These are phyloP conservation scores for Boletus reticulatus DNA, from an alignment of 768 basidiomycete genomes.

Conservation along the genomic window DNA sequence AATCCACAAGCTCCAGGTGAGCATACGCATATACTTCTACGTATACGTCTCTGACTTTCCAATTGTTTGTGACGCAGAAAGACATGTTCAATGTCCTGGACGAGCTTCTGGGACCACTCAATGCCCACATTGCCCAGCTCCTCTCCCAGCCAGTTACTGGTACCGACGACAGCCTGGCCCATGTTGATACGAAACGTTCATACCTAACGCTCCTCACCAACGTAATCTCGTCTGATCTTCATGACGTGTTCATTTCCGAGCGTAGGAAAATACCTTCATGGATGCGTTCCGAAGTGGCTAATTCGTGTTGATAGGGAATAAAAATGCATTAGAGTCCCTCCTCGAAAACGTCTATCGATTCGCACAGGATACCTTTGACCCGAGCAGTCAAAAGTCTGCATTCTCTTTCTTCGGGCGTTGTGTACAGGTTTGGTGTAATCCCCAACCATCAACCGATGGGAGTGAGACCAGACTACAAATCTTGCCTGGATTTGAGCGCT, in stretches of 20 bases:
- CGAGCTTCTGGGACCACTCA: slow-evolving; percentile 84
- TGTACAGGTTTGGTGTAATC: slow-evolving; percentile 67
- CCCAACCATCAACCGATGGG: slow-evolving; percentile 33
- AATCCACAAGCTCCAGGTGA: slow-evolving; percentile 87
- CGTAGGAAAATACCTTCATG: slow-evolving; percentile 48
- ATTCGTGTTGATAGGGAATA: slow-evolving; percentile 49
- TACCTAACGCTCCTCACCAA: slow-evolving; percentile 82
- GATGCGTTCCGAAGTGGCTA: background rate
- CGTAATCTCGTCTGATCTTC: slow-evolving; percentile 78
- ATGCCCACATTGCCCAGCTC: slow-evolving; percentile 73
- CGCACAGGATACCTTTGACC: slow-evolving; percentile 75
- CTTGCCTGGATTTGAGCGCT: slow-evolving; percentile 89
- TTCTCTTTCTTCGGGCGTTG: slow-evolving; percentile 74
- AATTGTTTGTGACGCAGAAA: slow-evolving; percentile 42
- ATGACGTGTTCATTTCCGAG: slow-evolving; percentile 83
- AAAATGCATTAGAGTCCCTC: slow-evolving; percentile 63
- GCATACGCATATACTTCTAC: background rate
- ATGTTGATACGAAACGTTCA: slow-evolving; percentile 81
- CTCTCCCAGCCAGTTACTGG: slow-evolving; percentile 80
- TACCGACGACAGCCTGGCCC: slow-evolving; percentile 82
- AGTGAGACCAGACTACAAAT: slow-evolving; percentile 35
- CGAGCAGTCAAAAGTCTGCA: slow-evolving; percentile 73
- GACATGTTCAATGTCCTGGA: slow-evolving; percentile 89
- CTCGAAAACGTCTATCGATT: slow-evolving; percentile 72
- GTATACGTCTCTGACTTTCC: background rate